Percentiles rank a stretch among this genome's conserved stretches.
Evolutionary conservation across 2,329 filamentous ascomycete genomes (phyloP).

Genomic region (Hirsutella thompsonii): DNA sequence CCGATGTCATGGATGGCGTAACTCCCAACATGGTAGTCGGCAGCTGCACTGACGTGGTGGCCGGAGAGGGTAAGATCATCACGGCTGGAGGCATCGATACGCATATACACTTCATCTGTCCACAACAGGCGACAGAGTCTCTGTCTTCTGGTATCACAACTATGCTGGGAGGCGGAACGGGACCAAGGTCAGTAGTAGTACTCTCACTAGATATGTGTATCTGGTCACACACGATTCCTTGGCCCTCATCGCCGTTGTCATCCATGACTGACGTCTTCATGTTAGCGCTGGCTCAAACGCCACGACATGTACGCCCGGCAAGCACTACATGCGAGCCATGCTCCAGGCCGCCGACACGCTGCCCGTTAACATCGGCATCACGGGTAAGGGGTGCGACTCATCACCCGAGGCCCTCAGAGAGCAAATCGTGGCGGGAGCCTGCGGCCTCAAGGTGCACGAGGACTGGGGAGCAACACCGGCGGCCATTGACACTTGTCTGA

Average conservation of each 20-base stretch:
- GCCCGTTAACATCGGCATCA: slow-evolving; percentile 82
- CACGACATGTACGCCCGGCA: slow-evolving; percentile 85
- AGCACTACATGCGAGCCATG: slow-evolving; percentile 75
- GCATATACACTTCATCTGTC: slow-evolving; percentile 91
- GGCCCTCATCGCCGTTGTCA: background rate
- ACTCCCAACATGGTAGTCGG: slow-evolving; percentile 68
- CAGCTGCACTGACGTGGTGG: slow-evolving; percentile 81
- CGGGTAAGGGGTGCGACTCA: slow-evolving; percentile 86
- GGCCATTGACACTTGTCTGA: slow-evolving; percentile 77
- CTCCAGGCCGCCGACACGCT: slow-evolving; percentile 72
- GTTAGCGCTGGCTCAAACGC: slow-evolving; percentile 74
- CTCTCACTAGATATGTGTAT: background rate
- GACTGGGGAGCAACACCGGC: slow-evolving; percentile 91
- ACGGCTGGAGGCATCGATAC: slow-evolving; percentile 84
- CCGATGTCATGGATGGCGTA: slow-evolving; percentile 92
- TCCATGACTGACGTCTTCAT: background rate
- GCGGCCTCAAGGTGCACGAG: slow-evolving; percentile 87
- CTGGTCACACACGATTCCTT: background rate
- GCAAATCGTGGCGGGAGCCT: slow-evolving; percentile 71
- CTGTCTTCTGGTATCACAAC: slow-evolving; percentile 81
- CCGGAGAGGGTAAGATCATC: slow-evolving; percentile 79
- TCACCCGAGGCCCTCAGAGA: slow-evolving; percentile 58
- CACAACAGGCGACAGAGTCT: slow-evolving; percentile 77
- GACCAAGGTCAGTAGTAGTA: slow-evolving; percentile 53
- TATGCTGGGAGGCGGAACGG: slow-evolving; percentile 80